Base-by-base conservation (phyloP, 306 rosid genomes). In the Castanea mollissima region DNA sequence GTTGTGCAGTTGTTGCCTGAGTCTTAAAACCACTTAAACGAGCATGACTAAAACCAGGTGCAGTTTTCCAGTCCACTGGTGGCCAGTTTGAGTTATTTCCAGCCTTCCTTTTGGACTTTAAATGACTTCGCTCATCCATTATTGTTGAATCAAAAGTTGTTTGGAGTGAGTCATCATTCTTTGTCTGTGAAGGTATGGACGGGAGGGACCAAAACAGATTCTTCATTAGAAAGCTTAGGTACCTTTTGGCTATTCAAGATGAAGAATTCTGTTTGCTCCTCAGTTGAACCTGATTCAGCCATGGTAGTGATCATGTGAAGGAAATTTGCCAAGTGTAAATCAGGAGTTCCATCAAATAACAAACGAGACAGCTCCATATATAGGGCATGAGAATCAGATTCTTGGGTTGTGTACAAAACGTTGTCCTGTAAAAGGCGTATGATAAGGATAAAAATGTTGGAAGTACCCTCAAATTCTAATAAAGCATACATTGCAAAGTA, bases 51-150 rank as follows among this genome's bases (percentile, higher is more conserved):
- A 88, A 89, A 71, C 88, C 93, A 11, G 97, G 97, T 78, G 97
- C 97, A 84, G 90, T 86, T 84, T 90, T 91, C 97, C 99, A 94
- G 79, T 78, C 93, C 69, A 21, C 91, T 55, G 97, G 94, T 32
- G 94, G 97, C 95, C 94, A 92, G 83, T 79, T 84, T 79, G 89
- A 56, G 80, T 35, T 44, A 15, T 38, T 74, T 74, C 69, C 77
- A 68, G 80, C 49, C 78, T 76, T 92, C 81, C 84, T 83, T 91
- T 85, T 80, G 75, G 76, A 25, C 55, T 57, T 89, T 14, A 79
- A 81, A 86, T 83, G 81, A 44, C 60, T 79, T 72, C 79, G 91
- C 19, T 88, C 89, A 56, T 86, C 56, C 29, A 63, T 70, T 69
- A 74, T 72, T 14, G 79, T 68, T 13, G 76, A 82, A 67, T 49